Base-by-base conservation (phyloP, 352 stramenopile species). In the Phytophthora tentaculata region DNA sequence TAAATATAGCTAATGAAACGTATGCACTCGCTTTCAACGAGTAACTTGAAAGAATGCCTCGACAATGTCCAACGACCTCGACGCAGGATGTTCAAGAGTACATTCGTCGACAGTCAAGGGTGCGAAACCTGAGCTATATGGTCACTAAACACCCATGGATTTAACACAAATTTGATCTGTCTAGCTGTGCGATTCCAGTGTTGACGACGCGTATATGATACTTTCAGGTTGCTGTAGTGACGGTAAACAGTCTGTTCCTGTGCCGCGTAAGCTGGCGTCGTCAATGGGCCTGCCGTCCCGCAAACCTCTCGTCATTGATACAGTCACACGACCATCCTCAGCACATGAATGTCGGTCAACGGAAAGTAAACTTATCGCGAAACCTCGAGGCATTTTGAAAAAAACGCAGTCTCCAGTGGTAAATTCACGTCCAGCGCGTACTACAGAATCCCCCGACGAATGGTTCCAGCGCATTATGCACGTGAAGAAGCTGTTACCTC, bases 401-500 rank as follows among this genome's bases (percentile, higher is more conserved):
- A 69, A 56, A 17, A 63, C 63, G 0, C 22, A 51, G 20, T 65
- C 63, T 32, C 45, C 59, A 32, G 35, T 55, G 2, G 12, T 13
- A 10, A 60, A 17, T 16, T 20, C 24, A n/a, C 8, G 9, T 16
- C 22, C 17, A 19, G 16, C 3, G 0, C n/a, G 35, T 16, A 63
- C 52, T 35, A 14, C 26, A 12, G 80, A 86, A 51, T 77, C 66
- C 0, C 79, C 79, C 0, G 74, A 86, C 19, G 64, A 65, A 12
- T 89, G 81, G 77, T 89, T 91, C 37, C 73, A 83, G n/a, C 79
- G 74, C 16, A 67, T 91, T 17, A 69, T 91, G 52, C 41, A 56
- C 20, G 24, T 35, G 5, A 83, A 80, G 28, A 60, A 80, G 44
- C 37, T 91, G 3, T 88, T 77, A 3, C 79, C 81, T 7, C 63